Conservation (phyloP, 306 rosid species). For the Inga laurina region DNA sequence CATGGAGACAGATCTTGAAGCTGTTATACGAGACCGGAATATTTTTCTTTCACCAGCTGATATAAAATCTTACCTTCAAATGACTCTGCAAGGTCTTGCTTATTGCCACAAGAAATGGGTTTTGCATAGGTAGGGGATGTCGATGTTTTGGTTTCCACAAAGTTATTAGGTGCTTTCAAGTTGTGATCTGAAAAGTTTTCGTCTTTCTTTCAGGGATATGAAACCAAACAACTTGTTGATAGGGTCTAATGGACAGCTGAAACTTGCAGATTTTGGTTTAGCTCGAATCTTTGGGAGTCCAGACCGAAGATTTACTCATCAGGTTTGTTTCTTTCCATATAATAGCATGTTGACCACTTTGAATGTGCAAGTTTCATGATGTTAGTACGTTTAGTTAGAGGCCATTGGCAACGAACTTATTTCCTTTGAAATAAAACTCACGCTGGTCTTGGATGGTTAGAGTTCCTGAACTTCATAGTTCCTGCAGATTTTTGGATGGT, state of each 20-base stretch:
- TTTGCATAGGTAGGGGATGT: slow-evolving; percentile 71
- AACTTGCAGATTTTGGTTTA: slow-evolving; percentile 97
- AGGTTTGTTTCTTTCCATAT: slow-evolving; percentile 58
- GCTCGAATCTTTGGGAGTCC: slow-evolving; percentile 98
- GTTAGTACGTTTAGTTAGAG: slow-evolving; percentile 8
- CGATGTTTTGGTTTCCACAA: slow-evolving; percentile 1
- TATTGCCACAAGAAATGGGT: slow-evolving; percentile 94
- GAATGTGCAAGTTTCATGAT: not conserved
- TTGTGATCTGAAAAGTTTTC: slow-evolving; percentile 28
- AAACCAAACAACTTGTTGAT: slow-evolving; percentile 95
- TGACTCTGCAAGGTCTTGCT: slow-evolving; percentile 92
- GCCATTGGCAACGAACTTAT: slow-evolving; percentile 5
- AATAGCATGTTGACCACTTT: slow-evolving; percentile 8
- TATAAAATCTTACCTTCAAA: slow-evolving; percentile 80
- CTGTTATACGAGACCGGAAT: slow-evolving; percentile 84
- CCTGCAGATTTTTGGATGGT: slow-evolving; percentile 6
- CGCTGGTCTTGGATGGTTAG: slow-evolving; percentile 5
- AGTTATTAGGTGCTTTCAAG: slow-evolving; percentile 24
- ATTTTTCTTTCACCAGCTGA: slow-evolving; percentile 91
- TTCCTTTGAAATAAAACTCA: slow-evolving; percentile 22
- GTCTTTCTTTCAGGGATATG: slow-evolving; percentile 79
- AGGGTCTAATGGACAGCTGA: slow-evolving; percentile 90
- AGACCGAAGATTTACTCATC: slow-evolving; percentile 88
- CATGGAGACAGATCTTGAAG: slow-evolving; percentile 98
- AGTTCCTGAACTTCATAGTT: slow-evolving; percentile 7